phyloP scores from a whole-genome alignment of 129 eudicot species.

The Lonicera japonica region DNA sequence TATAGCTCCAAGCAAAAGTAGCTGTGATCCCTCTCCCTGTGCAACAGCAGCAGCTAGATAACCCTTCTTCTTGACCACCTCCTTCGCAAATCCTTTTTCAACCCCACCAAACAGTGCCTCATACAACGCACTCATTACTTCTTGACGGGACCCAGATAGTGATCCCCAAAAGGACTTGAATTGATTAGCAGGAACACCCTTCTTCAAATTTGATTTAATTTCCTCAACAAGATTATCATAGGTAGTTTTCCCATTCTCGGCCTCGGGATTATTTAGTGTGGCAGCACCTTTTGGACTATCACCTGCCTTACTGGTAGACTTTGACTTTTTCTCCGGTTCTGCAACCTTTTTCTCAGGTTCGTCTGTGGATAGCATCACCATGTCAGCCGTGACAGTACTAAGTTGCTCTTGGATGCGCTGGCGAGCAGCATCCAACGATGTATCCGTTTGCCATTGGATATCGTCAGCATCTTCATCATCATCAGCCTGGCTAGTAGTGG shows the following conservation, averaged over 20 bases:
- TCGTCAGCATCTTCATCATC: constrained; percentile 47
- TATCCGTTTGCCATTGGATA: constrained; percentile 80
- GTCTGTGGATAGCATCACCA: constrained; percentile 62
- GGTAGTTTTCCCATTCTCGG: constrained; percentile 14
- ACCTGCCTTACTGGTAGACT: constrained; percentile 11
- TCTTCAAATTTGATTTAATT: constrained; percentile 34
- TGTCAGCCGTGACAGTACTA: constrained; percentile 64
- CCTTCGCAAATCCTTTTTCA: constrained; percentile 64
- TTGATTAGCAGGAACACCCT: constrained; percentile 36
- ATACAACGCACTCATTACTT: constrained; percentile 37
- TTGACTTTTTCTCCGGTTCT: constrained; percentile 45
- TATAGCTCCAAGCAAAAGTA: constrained; percentile 39
- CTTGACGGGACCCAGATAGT: constrained; percentile 39
- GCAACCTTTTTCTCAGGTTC: constrained; percentile 42
- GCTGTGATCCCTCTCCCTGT: constrained; percentile 50
- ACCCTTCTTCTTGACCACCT: constrained; percentile 45
- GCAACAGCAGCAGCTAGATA: constrained; percentile 46
- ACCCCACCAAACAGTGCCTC: constrained; percentile 62
- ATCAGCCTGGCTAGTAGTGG: constrained; percentile 44
- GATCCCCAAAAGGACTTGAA: constrained; percentile 27
- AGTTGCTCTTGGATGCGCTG: constrained; percentile 66
- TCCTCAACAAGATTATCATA: constrained; percentile 27
- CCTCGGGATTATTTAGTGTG: constrained; percentile 12
- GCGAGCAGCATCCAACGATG: constrained; percentile 63
- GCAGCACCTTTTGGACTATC: constrained; percentile 6